Evolutionary conservation across 2,329 filamentous ascomycete species (phyloP).

Genomic region (Dactylellina parvicollis): DNA sequence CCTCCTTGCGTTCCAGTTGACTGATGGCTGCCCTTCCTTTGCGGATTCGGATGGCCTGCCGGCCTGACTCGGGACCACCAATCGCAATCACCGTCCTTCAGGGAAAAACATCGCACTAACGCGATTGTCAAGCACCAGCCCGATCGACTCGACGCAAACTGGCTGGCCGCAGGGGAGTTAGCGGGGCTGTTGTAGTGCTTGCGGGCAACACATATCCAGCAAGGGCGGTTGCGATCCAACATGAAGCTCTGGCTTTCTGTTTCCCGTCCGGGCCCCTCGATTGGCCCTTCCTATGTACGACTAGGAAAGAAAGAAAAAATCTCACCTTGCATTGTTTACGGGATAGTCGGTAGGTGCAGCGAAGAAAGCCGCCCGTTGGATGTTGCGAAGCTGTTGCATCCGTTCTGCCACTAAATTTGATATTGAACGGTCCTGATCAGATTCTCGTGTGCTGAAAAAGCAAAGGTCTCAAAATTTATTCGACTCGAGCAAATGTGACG

Average conservation of each 20-base stretch:
- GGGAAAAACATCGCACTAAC: background rate
- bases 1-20: conserved; percentile 26
- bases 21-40: conserved; percentile 23
- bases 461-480: background rate
- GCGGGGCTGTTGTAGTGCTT: conserved; percentile 19
- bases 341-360: conserved; percentile 1
- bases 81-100: background rate
- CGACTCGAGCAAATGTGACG: conserved; percentile 17
- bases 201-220: conserved; percentile 35
- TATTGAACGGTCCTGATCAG: conserved; percentile 20
- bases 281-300: conserved; percentile 7
- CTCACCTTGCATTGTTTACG: conserved; percentile 8
- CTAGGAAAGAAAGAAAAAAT: background rate
- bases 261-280: conserved; percentile 23
- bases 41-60: conserved; percentile 33
- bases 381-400: conserved; percentile 13
- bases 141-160: background rate
- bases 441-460: conserved; percentile 14
- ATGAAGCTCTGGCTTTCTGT: conserved; percentile 15
- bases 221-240: conserved; percentile 44
- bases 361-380: conserved; percentile 39
- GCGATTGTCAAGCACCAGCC: background rate
- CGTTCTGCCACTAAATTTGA: no score
- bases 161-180: background rate
- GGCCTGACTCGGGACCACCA: conserved; percentile 18